Conservation (phyloP, 2,329 filamentous ascomycete species). For the Penicillium sp. region DNA sequence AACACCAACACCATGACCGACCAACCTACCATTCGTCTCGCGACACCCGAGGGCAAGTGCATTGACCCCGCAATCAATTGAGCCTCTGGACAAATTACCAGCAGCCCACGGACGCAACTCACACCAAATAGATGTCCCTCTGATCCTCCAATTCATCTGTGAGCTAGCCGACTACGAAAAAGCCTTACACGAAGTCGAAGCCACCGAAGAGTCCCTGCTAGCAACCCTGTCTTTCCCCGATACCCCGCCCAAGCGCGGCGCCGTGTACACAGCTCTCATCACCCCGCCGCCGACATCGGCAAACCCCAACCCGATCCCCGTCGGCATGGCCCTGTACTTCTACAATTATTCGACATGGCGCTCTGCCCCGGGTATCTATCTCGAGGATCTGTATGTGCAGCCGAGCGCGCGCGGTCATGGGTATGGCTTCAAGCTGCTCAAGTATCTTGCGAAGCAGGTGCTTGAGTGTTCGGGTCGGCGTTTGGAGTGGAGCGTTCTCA, state of each 20-base stretch:
- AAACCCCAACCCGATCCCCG: constrained; percentile 43
- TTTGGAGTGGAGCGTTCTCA: constrained; percentile 86
- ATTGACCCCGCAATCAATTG: neutral
- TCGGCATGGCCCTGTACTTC: constrained; percentile 85
- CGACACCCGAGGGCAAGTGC: constrained; percentile 39
- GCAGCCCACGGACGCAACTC: constrained; percentile 7
- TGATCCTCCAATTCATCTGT: constrained; percentile 76
- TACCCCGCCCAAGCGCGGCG: constrained; percentile 49
- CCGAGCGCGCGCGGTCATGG: constrained; percentile 67
- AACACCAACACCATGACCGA: constrained; percentile 28
- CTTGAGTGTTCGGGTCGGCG: constrained; percentile 67
- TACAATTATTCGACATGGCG: constrained; percentile 96
- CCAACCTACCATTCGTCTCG: constrained; percentile 41
- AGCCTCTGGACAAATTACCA: neutral
- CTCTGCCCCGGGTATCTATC: constrained; percentile 79
- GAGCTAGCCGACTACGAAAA: constrained; percentile 88
- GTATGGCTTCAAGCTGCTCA: constrained; percentile 73
- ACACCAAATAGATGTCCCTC: constrained; percentile 62
- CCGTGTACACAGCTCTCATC: constrained; percentile 72
- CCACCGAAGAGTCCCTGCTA: constrained; percentile 69
- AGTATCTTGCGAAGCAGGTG: constrained; percentile 74
- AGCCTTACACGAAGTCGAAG: constrained; percentile 67
- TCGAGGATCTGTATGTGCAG: constrained; percentile 88
- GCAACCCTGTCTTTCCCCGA: constrained; percentile 74
- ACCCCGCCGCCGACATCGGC: constrained; percentile 49